Conservation (phyloP, 2,329 filamentous ascomycete genomes). For the Triangularia verruculosa region DNA sequence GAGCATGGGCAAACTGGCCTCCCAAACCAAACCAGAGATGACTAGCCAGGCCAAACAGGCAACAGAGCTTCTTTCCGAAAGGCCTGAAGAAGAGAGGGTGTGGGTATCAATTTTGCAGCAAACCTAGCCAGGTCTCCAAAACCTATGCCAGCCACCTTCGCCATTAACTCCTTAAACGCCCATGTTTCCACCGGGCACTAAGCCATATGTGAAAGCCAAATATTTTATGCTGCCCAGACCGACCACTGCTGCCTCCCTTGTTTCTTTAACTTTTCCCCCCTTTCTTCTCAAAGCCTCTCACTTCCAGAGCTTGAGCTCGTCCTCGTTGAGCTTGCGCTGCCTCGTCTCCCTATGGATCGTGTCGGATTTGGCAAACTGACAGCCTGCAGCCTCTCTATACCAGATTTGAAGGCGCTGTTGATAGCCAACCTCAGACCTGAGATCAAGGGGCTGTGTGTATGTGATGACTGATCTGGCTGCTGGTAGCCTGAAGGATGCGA, state of each 20-base stretch:
- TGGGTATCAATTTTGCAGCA: too few species aligned
- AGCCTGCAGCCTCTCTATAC: slow-evolving; percentile 2
- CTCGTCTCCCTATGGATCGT: not conserved
- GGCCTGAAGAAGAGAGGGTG: too few species aligned
- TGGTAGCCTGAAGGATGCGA: not conserved
- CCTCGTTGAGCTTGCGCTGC: not conserved
- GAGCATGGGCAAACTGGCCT: too few species aligned
- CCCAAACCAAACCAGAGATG: too few species aligned
- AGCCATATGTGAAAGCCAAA: too few species aligned
- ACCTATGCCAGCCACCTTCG: too few species aligned
- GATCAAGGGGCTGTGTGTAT: slow-evolving; percentile 11
- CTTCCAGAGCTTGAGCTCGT: not conserved
- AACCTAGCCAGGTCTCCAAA: too few species aligned
- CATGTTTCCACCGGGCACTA: not conserved
- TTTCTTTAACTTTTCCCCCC: not conserved
- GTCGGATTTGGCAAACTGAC: not conserved
- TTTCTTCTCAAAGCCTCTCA: not conserved
- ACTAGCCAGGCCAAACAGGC: too few species aligned
- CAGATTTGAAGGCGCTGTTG: slow-evolving; percentile 1
- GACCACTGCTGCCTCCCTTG: too few species aligned
- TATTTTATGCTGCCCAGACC: too few species aligned
- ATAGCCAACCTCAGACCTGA: slow-evolving; percentile 12
- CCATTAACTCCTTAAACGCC: not conserved
- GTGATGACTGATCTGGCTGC: slow-evolving; percentile 2
- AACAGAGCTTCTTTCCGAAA: too few species aligned